Evolutionary conservation across 345 rosid genomes (phyloP), one percentile per base, ranked within the genome.

Genomic region (Eutrema japonicum): DNA sequence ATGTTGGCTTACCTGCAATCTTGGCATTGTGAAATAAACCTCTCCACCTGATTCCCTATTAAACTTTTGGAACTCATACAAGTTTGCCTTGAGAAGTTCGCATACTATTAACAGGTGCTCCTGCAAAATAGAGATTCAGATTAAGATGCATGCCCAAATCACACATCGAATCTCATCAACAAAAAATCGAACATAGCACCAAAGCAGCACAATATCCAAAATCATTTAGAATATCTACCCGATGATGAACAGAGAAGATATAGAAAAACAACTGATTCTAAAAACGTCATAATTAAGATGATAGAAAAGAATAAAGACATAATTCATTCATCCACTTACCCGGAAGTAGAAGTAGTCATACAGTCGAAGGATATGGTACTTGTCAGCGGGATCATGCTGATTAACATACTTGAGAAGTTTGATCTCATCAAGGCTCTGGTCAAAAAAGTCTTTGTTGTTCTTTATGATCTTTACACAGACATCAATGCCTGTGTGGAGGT

Each of bases 381-480:
- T 91, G 88, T 94, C 98, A 14, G 77, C 92, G 43, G 97, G 98
- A 81, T 94, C 98, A 78, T 91, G 96, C 88, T 94, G 90, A 86
- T 94, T 94, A 75, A 89, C 89, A 80, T 87, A 88, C 85, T 94
- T 94, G 73, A 94, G 94, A 66, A 94, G 97, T 85, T 94, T 94
- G 76, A 94, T 94, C 83, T 94, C 98, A 64, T 94, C 98, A 80
- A 94, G 97, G 81, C 98, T 94, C 81, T 94, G 98, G 79, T 94
- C 98, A 73, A 94, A 94, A 78, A 94, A 94, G 80, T 94, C 98
- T 84, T 94, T 94, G 84, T 94, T 94, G 88, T 94, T 94, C 79
- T 94, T 94, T 69, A 94, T 89, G 66, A 94, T 94, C 83, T 94
- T 94, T 45, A 94, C 87, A 74, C 97, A 94, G 50, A 94, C 98